Evolutionary conservation across 2,329 filamentous ascomycete species (phyloP).

Genomic region (Mycosphaerelloides madeirae): DNA sequence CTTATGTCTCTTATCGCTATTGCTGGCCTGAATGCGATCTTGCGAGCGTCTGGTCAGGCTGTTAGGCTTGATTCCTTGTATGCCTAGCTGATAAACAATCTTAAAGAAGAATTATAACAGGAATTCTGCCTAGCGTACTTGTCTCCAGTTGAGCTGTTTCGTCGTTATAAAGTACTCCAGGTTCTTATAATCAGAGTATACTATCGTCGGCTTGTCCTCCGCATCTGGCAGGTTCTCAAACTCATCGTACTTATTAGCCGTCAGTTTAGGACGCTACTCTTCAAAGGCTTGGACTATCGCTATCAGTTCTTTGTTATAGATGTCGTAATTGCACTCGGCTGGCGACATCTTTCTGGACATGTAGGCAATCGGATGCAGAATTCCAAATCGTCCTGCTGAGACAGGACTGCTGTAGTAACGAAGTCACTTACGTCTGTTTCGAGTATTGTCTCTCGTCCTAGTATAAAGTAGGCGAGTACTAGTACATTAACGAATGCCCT

Average conservation of each 20-base stretch:
- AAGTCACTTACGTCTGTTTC: background rate
- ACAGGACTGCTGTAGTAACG: background rate
- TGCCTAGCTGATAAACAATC: background rate
- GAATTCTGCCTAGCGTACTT: conserved; percentile 2
- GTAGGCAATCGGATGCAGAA: background rate
- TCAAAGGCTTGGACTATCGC: conserved; percentile 1
- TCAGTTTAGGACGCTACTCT: conserved; percentile 1
- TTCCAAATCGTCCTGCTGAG: background rate
- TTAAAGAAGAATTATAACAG: conserved; percentile 5
- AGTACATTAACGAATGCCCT: background rate
- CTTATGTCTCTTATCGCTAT: no score
- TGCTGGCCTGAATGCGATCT: no score
- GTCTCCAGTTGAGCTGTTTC: no score
- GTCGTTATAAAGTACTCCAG: conserved; percentile 4
- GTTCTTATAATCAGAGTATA: conserved; percentile 5
- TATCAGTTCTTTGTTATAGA: conserved; percentile 3
- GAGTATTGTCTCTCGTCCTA: background rate
- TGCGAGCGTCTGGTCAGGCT: no score
- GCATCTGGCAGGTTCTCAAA: background rate
- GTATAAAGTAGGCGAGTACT: background rate
- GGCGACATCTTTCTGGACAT: conserved; percentile 2
- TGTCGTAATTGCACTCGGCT: background rate
- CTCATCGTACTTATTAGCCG: background rate
- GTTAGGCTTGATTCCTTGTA: conserved; percentile 1
- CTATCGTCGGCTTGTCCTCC: background rate